phyloP scores from a whole-genome alignment of 768 basidiomycete genomes.

The Scleroderma citrinum region DNA sequence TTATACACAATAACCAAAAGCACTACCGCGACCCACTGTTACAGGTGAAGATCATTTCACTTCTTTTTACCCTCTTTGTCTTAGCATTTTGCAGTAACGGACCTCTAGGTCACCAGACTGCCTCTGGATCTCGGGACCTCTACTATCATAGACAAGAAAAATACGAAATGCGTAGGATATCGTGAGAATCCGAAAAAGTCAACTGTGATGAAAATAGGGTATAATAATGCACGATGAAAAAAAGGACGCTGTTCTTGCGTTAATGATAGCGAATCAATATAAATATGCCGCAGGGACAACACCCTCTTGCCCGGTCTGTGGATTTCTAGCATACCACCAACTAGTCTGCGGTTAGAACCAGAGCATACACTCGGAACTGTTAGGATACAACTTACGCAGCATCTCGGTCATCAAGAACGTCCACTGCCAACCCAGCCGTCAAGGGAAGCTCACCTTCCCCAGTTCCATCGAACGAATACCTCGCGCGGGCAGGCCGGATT shows the following conservation, averaged over 20 bases:
- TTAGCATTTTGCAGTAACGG: slow-evolving; percentile 9
- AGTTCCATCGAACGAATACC: slow-evolving; percentile 75
- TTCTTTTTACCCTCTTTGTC: neutral
- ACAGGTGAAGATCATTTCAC: slow-evolving; percentile 34
- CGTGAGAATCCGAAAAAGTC: slow-evolving; percentile 2
- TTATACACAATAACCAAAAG: slow-evolving; percentile 81
- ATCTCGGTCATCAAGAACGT: slow-evolving; percentile 77
- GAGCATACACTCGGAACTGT: no score
- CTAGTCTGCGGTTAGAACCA: slow-evolving; percentile 33
- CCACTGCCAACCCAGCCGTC: slow-evolving; percentile 62
- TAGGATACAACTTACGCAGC: slow-evolving; percentile 50
- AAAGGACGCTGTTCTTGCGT: slow-evolving; percentile 1
- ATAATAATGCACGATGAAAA: slow-evolving; percentile 28
- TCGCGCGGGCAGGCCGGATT: slow-evolving; percentile 70
- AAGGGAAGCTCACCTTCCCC: slow-evolving; percentile 76
- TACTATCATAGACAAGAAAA: slow-evolving; percentile 5
- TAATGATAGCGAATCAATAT: slow-evolving; percentile 48
- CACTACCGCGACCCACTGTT: slow-evolving; percentile 74
- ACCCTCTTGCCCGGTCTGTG: slow-evolving; percentile 74
- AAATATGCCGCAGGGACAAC: slow-evolving; percentile 90
- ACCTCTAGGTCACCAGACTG: neutral
- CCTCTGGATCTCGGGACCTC: no score
- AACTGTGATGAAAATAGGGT: slow-evolving; percentile 29
- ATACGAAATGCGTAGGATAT: slow-evolving; percentile 20
- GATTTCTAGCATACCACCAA: slow-evolving; percentile 93